Conservation (phyloP, 1,139 yeast genomes). For the Debaryomycetaceae sp. region DNA sequence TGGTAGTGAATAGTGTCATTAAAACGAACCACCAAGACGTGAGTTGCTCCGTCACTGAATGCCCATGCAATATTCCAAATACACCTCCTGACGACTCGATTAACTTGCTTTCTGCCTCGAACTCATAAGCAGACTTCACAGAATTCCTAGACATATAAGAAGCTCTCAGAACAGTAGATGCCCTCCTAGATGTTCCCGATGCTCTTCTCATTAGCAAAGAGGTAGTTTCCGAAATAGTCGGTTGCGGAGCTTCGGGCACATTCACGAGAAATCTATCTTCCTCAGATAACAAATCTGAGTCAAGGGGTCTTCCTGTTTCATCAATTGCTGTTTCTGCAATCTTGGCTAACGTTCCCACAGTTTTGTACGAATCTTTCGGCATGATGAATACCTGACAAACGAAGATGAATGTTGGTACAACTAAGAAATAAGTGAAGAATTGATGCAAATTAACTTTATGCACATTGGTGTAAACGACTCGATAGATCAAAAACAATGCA, state of each 20-base stretch:
- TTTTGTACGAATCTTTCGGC: conserved; percentile 77
- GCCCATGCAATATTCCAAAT: conserved; percentile 80
- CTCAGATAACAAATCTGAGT: conserved; percentile 35
- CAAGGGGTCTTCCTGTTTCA: conserved; percentile 53
- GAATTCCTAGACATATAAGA: conserved; percentile 32
- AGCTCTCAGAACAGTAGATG: conserved; percentile 32
- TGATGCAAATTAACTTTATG: conserved; percentile 32
- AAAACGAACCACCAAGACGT: conserved; percentile 73
- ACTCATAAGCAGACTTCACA: conserved; percentile 59
- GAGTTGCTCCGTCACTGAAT: conserved; percentile 59
- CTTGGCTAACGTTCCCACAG: conserved; percentile 63
- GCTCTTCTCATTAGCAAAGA: conserved; percentile 38
- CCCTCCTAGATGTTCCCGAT: conserved; percentile 29
- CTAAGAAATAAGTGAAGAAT: conserved; percentile 64
- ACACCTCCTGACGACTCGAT: conserved; percentile 64
- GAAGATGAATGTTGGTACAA: conserved; percentile 72
- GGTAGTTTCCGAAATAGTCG: conserved; percentile 42
- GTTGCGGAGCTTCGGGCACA: conserved; percentile 19
- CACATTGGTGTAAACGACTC: conserved; percentile 54
- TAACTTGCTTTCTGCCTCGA: conserved; percentile 56
- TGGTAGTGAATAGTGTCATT: conserved; percentile 73
- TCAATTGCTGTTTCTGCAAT: conserved; percentile 69
- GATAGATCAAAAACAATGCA: conserved; percentile 52
- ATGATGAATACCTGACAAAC: conserved; percentile 69
- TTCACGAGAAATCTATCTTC: conserved; percentile 25